Evolutionary conservation across 2,329 filamentous ascomycete genomes (phyloP), one percentile per base, ranked within the genome.

Genomic region (Emmonsiellopsis sp.): DNA sequence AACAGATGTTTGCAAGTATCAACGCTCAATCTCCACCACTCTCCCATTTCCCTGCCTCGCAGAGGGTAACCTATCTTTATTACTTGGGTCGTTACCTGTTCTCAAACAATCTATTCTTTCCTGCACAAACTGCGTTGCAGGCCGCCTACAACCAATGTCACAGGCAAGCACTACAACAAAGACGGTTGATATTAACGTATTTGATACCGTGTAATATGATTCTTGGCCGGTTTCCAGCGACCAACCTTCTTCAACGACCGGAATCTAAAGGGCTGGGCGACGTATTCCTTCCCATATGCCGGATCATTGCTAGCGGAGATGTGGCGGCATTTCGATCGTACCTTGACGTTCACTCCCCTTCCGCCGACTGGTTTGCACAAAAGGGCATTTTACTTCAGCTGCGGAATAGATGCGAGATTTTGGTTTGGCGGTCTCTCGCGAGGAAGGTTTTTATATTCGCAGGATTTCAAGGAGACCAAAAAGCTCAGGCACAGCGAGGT

Each of bases 21-120:
- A 85, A 84, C 49, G 84, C 87, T 53, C 86, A 88, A 59, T 91
- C 88, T 0, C 90, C 90, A 1, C 88, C 89, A 0, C 73, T 97
- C 10, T 78, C 81, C 1, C 80, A 88, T 50, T 97, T 94, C 64
- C 89, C 91, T 2, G 88, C 88, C 21, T 81, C 86, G 5, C 88
- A 97, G 66, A 83, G 90, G 48, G 89, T 95, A 49, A 95, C 90
- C 3, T 97, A 91, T 62, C 83, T 97, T 11, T 96, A 95, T 73
- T 95, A 95, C 66, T 84, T 97, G 5, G 92, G 92, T 14, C 85
- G 90, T 55, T 96, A 92, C 71, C 83, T 91, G 64, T 89, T 95
- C 67, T 83, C 87, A 58, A 91, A 88, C 67, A 86, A 84, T 60
- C 85, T 95, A 65, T 95, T 89, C 68, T 82, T 81, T 57, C 84